phyloP scores from a whole-genome alignment of 345 rosid species.

The Punica granatum region DNA sequence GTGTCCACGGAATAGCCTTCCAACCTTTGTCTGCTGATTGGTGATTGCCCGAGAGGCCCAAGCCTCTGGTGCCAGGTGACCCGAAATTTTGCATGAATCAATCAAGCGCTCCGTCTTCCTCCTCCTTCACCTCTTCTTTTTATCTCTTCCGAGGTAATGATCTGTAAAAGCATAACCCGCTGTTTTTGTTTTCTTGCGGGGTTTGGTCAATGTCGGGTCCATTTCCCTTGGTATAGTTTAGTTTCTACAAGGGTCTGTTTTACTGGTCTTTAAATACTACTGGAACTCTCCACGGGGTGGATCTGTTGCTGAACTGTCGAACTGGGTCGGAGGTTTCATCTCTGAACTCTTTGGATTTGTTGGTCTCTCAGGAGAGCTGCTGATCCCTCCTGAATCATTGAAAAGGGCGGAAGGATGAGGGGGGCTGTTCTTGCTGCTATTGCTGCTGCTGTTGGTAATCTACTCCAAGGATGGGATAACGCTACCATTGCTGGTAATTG shows the following conservation, averaged over 20 bases:
- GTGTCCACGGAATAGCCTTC: conserved; percentile 1
- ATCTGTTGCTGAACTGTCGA: not conserved
- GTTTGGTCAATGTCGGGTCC: not conserved
- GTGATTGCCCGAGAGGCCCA: not conserved
- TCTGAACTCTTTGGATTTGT: not conserved
- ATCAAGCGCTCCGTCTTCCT: not conserved
- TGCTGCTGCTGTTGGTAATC: conserved; percentile 21
- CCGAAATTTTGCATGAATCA: not conserved
- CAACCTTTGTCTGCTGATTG: not conserved
- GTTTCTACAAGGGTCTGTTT: not conserved
- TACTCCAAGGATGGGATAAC: conserved; percentile 21
- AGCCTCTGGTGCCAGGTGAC: not conserved
- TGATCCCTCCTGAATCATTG: not conserved
- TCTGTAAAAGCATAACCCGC: not conserved
- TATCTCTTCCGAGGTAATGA: conserved; percentile 5
- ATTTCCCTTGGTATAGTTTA: not conserved
- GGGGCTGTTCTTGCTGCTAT: conserved; percentile 21
- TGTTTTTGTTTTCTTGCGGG: not conserved
- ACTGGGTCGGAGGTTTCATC: not conserved
- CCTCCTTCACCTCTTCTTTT: not conserved
- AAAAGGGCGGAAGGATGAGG: conserved; percentile 5
- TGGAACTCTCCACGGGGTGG: not conserved
- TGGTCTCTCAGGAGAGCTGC: conserved; percentile 5
- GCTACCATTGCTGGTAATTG: conserved; percentile 23
- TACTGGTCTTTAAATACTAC: not conserved